Percentiles rank a stretch among this genome's conserved stretches.
Conservation (phyloP, 2,329 filamentous ascomycete genomes). For the Hymenotorrendiella dingleyae region DNA sequence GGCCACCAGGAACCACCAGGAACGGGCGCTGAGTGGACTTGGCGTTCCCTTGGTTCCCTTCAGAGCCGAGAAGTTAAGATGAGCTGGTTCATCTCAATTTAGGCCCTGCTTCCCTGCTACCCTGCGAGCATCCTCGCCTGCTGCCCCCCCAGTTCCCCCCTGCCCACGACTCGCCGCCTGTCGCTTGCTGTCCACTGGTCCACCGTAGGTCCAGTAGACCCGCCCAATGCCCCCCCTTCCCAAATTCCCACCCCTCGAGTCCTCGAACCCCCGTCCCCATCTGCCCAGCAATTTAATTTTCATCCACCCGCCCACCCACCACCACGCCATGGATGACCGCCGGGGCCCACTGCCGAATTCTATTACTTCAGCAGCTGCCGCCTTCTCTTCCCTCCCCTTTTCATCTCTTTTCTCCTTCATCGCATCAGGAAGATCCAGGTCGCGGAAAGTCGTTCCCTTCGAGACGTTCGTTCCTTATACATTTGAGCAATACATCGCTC, state of each 20-base stretch:
- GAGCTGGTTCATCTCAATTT: constrained; percentile 26
- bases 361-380: constrained; percentile 9
- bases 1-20: constrained; percentile 12
- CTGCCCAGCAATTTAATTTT: constrained; percentile 19
- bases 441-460: constrained; percentile 21
- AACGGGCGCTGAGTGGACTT: constrained; percentile 23
- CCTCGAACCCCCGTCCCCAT: constrained; percentile 8
- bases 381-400: constrained; percentile 7
- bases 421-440: constrained; percentile 21
- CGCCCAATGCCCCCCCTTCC: no score
- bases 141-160: no score
- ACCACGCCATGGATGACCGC: not conserved
- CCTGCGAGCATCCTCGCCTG: no score
- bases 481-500: constrained; percentile 28
- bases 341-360: not conserved
- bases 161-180: constrained; percentile 10
- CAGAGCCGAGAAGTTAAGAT: constrained; percentile 6
- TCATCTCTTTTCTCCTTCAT: constrained; percentile 9
- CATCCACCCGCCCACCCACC: constrained; percentile 7
- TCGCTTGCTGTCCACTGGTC: no score
- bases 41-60: no score
- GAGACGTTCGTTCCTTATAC: constrained; percentile 21
- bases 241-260: no score
- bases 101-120: no score
- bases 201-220: no score